A percentile compares a stretch with the other conserved stretches of the same genome.
These are phyloP conservation scores for Pseudofabraea citricarpa DNA, from an alignment of 2,329 filamentous ascomycete species.

Conservation along the genomic window DNA sequence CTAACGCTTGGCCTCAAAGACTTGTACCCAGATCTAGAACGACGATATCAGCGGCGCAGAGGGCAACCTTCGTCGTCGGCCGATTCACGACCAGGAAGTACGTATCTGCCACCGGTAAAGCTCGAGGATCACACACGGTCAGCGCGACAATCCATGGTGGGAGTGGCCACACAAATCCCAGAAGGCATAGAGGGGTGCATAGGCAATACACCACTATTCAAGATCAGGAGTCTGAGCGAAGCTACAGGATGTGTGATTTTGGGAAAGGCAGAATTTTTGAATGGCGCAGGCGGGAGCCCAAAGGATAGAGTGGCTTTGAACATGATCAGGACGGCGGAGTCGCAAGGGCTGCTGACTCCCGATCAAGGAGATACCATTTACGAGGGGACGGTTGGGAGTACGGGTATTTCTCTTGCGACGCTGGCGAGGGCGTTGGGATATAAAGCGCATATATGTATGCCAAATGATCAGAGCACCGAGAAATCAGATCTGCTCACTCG, in stretches of 20 bases:
- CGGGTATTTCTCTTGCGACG: slow-evolving; percentile 88
- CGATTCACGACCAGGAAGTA: slow-evolving; percentile 22
- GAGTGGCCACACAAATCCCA: slow-evolving; percentile 41
- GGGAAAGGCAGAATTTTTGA: slow-evolving; percentile 93
- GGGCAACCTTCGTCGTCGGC: slow-evolving; percentile 12
- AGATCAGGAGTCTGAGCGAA: slow-evolving; percentile 78
- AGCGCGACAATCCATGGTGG: slow-evolving; percentile 22
- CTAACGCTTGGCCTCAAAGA: slow-evolving; percentile 76
- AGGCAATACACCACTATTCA: slow-evolving; percentile 85
- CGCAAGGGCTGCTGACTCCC: slow-evolving; percentile 68
- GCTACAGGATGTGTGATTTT: slow-evolving; percentile 86
- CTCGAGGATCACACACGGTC: slow-evolving; percentile 51
- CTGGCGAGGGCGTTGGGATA: slow-evolving; percentile 87
- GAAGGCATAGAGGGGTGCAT: slow-evolving; percentile 89
- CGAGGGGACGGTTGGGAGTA: slow-evolving; percentile 94
- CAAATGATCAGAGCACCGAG: slow-evolving; percentile 81
- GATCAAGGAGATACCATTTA: slow-evolving; percentile 90
- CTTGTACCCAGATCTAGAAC: slow-evolving; percentile 69
- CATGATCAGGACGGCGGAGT: slow-evolving; percentile 83
- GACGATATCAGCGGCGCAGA: slow-evolving; percentile 50
- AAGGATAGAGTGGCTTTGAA: slow-evolving; percentile 92
- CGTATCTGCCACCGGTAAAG: slow-evolving; percentile 36
- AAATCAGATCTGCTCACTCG: slow-evolving; percentile 86
- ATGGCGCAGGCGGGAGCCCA: slow-evolving; percentile 87
- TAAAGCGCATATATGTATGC: slow-evolving; percentile 95